Base-by-base conservation (phyloP, 768 basidiomycete genomes). In the Trametes gibbosa region DNA sequence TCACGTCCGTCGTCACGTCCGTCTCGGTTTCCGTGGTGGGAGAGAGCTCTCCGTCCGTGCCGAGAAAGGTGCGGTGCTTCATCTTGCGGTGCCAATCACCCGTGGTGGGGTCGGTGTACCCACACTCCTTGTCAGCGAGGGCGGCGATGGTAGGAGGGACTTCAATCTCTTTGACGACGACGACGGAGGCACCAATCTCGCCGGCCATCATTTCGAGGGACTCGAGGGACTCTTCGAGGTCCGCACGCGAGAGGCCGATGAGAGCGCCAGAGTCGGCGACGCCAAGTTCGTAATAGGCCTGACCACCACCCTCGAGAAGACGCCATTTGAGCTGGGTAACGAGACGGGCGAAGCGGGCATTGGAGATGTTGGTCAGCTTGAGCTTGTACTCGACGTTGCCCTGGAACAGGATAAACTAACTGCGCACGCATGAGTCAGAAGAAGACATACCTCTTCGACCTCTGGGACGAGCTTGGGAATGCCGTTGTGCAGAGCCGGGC, bases 321-420 rank as follows among this genome's bases (percentile, higher is more conserved):
- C 95, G 84, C 95, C 96, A 98, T 69, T 96, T 95, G 73, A 97
- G 84, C 74, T 98, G 95, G 0, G 95, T 98, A 55, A 94, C 90
- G 21, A 98, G 87, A 59, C 87, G 84, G 3, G 83, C 81, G 65
- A 92, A 92, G 47, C 91, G 90, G 4, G 84, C 79, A 0, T 84
- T 83, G 14, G 89, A 80, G 0, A 94, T 92, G 49, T 85, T 79
- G 40, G 94, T 81, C 21, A 96, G 85, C 70, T 94, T 92, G 34
- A 96, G 82, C 73, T 97, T 97, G 78, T 97, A 97, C 73, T 97
- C 94, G 59, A 97, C 85, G 67, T 94, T 95, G 9, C 94, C 94
- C 73, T 89, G 77, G 9, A 25, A 19, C 2, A 7, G 3, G 19
- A 10, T 63, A 40, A 27, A 46, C 35, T 32, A 10, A 10, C 29